Evolutionary conservation across 139 green algal genomes (phyloP).

Genomic region (Chlamydomonas schloesseri): DNA sequence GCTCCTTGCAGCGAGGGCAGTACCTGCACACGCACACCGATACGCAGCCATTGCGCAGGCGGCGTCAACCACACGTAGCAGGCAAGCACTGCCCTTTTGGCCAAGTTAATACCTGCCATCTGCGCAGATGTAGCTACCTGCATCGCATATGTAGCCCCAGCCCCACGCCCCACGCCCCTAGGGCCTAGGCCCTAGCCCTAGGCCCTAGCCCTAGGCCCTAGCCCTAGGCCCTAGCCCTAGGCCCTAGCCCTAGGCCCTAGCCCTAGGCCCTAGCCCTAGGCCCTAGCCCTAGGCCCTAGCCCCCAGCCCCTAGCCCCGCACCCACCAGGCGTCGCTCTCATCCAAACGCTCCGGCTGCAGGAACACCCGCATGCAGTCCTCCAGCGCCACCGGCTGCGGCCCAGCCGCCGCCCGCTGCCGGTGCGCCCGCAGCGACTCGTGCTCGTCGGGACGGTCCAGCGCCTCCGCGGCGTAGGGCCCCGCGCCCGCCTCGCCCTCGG

Average conservation of each 20-base stretch:
- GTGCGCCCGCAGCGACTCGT: background rate
- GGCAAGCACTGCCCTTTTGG: no score
- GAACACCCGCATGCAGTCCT: slow-evolving; percentile 77
- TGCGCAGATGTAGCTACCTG: no score
- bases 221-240: no score
- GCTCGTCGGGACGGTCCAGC: slow-evolving; percentile 49
- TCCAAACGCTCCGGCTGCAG: slow-evolving; percentile 83
- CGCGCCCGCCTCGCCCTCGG: background rate
- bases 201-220: no score
- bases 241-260: no score
- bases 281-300: background rate
- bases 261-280: no score
- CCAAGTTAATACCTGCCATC: no score
- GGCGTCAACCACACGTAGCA: no score
- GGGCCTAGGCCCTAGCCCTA: no score
- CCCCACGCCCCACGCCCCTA: no score
- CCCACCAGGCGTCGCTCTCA: slow-evolving; percentile 73
- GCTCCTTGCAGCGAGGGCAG: slow-evolving; percentile 90
- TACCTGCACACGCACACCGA: slow-evolving; percentile 67
- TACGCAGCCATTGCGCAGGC: no score
- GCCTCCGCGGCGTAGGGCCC: slow-evolving; percentile 47
- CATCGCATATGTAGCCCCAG: no score
- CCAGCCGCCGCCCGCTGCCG: background rate
- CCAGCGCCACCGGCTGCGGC: slow-evolving; percentile 57
- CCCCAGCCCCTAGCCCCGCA: background rate